These are phyloP conservation scores for Meyerozyma guilliermondii DNA, from an alignment of 1,139 yeast species.

Conservation along the genomic window DNA sequence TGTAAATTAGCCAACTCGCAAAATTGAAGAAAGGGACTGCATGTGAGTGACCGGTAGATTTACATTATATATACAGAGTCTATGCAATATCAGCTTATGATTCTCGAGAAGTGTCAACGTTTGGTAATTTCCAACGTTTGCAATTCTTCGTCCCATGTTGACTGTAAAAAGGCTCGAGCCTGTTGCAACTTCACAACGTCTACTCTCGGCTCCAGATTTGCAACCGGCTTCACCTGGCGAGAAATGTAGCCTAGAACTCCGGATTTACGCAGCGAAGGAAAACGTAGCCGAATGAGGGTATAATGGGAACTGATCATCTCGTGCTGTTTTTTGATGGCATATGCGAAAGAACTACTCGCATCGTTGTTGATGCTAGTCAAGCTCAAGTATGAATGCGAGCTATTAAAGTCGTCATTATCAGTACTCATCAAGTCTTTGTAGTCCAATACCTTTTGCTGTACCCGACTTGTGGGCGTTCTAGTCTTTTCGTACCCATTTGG, in stretches of 20 bases:
- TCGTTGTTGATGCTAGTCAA: background rate
- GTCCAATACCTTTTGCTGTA: slow-evolving; percentile 10
- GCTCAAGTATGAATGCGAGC: slow-evolving; percentile 2
- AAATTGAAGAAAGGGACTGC: background rate
- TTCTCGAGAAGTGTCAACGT: background rate
- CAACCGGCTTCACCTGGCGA: background rate
- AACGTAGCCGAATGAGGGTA: slow-evolving; percentile 11
- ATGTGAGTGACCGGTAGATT: background rate
- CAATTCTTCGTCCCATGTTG: background rate
- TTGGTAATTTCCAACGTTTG: background rate
- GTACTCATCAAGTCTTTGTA: slow-evolving; percentile 6
- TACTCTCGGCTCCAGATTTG: background rate
- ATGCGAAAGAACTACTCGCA: slow-evolving; percentile 3
- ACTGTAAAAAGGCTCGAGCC: background rate
- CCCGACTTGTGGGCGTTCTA: slow-evolving; percentile 3
- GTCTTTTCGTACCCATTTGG: slow-evolving; percentile 2
- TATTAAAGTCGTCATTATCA: slow-evolving; percentile 4
- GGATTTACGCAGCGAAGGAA: slow-evolving; percentile 2
- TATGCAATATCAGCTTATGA: background rate
- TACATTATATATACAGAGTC: background rate
- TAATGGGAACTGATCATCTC: slow-evolving; percentile 9
- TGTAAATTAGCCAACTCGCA: background rate
- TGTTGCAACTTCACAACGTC: background rate
- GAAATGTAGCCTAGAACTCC: background rate
- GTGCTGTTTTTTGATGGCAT: slow-evolving; percentile 10